Conservation (phyloP, 768 basidiomycete genomes). For the Epithele typhae region DNA sequence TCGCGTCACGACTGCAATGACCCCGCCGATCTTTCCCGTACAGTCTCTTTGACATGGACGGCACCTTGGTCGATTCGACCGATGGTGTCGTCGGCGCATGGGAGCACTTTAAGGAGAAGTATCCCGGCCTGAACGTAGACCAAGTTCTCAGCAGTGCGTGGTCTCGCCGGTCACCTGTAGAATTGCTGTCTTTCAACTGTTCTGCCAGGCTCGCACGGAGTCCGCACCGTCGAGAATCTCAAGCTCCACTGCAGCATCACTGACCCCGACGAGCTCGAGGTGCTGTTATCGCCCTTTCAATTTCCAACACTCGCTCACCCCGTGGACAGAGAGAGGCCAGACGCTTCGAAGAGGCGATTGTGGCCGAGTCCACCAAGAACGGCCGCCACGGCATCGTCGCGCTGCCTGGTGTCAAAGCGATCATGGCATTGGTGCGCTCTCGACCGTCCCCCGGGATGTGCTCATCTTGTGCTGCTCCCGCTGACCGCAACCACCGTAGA, state of each 20-base stretch:
- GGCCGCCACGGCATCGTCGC: constrained; percentile 60
- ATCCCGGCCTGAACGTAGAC: constrained; percentile 58
- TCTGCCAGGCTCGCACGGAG: constrained; percentile 66
- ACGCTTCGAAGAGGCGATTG: constrained; percentile 78
- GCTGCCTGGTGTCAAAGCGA: constrained; percentile 65
- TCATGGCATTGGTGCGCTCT: constrained; percentile 50
- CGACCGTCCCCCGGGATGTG: no score
- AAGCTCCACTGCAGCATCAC: constrained; percentile 64
- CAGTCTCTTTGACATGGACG: constrained; percentile 82
- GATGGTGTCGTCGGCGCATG: constrained; percentile 81
- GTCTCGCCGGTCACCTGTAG: not conserved
- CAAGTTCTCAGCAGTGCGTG: constrained; percentile 59
- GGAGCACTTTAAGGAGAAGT: constrained; percentile 68
- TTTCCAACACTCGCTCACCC: no score
- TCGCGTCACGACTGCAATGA: not conserved
- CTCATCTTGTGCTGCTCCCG: no score
- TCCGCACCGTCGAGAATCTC: constrained; percentile 81
- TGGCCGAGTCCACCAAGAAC: constrained; percentile 50
- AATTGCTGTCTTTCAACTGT: not conserved
- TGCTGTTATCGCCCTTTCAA: no score
- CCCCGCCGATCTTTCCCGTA: not conserved
- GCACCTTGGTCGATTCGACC: constrained; percentile 79
- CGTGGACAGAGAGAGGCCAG: constrained; percentile 54
- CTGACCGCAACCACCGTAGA: no score
- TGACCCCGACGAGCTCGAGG: constrained; percentile 67